Evolutionary conservation across 768 basidiomycete species (phyloP).

Genomic region (Kwoniella dendrophila): DNA sequence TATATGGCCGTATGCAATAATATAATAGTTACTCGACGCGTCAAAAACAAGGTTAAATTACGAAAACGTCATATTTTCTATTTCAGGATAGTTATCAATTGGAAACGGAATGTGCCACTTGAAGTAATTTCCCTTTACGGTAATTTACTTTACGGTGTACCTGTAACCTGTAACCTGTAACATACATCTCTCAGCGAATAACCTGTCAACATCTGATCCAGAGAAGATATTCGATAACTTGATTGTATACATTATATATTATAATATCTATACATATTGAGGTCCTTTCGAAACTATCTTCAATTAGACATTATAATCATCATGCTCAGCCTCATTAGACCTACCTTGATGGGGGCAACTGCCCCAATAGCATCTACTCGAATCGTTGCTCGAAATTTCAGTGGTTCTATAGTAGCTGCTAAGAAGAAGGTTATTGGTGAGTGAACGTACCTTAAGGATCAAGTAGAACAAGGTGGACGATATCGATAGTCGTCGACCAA

Average conservation of each 20-base stretch:
- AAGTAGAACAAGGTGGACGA: no score
- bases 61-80: slow-evolving; percentile 14
- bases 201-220: not conserved
- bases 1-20: not conserved
- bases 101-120: slow-evolving; percentile 1
- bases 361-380: not conserved
- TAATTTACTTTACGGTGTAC: not conserved
- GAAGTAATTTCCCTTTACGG: not conserved
- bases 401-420: not conserved
- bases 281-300: not conserved
- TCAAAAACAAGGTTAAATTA: not conserved
- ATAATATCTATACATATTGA: not conserved
- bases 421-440: slow-evolving; percentile 30
- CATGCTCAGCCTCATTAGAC: slow-evolving; percentile 21
- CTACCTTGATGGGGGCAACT: slow-evolving; percentile 3
- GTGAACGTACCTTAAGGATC: not conserved
- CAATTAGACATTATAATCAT: not conserved
- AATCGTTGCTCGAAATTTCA: not conserved
- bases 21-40: slow-evolving; percentile 3
- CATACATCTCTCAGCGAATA: not conserved
- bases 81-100: slow-evolving; percentile 1
- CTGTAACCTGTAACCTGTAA: not conserved
- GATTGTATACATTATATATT: no score
- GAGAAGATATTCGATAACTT: no score
- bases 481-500: no score